A percentile compares a stretch with the other conserved stretches of the same genome.
These are phyloP conservation scores for Abrus precatorius DNA, from an alignment of 306 rosid genomes.

Conservation along the genomic window DNA sequence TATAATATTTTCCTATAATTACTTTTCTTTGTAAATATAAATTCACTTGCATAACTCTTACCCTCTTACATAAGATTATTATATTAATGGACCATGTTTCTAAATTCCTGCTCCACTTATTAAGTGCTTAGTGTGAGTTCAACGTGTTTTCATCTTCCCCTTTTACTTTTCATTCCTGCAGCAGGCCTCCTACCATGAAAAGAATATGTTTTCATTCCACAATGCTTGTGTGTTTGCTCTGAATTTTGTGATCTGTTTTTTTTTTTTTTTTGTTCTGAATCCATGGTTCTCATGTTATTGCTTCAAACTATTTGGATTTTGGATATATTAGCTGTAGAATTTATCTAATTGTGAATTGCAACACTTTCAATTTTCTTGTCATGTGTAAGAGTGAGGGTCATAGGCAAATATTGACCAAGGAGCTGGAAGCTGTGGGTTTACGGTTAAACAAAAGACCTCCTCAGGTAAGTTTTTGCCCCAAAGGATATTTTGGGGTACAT, in stretches of 20 bases:
- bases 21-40: constrained; percentile 15
- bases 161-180: constrained; percentile 9
- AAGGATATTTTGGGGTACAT: constrained; percentile 33
- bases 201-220: constrained; percentile 9
- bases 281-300: constrained; percentile 34
- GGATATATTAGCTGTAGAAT: not conserved
- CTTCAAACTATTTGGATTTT: constrained; percentile 27
- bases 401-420: constrained; percentile 95
- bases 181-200: not conserved
- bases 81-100: constrained; percentile 26
- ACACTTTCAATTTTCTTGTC: constrained; percentile 32
- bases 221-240: constrained; percentile 20
- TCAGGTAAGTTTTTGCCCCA: constrained; percentile 65
- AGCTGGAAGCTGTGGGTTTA: constrained; percentile 99
- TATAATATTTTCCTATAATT: constrained; percentile 7
- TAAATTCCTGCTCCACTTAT: not conserved
- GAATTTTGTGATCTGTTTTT: not conserved
- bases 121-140: constrained; percentile 9
- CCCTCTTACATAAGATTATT: constrained; percentile 4
- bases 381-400: constrained; percentile 94
- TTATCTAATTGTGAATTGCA: constrained; percentile 31
- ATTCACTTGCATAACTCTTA: constrained; percentile 1
- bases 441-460: constrained; percentile 98
- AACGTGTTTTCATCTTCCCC: not conserved
- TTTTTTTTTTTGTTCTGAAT: constrained; percentile 9